Percentiles rank a stretch among this genome's conserved stretches.
phyloP scores from a whole-genome alignment of 345 rosid species.

The Euclidium syriacum region DNA sequence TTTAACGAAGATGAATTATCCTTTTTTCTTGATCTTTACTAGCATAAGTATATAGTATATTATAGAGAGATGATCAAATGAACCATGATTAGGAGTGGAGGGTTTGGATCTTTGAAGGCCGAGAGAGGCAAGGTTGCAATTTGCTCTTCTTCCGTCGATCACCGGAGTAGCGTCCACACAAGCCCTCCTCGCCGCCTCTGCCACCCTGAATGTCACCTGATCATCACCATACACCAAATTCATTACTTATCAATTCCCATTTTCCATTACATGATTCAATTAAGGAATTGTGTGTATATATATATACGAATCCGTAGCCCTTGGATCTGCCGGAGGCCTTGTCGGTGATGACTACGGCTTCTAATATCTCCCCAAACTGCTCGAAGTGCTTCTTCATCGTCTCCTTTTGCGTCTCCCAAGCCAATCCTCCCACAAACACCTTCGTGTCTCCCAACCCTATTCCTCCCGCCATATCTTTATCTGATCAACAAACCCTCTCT shows the following conservation, averaged over 20 bases:
- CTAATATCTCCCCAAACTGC: constrained; percentile 94
- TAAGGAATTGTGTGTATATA: too few species aligned
- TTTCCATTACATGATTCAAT: too few species aligned
- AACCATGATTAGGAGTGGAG: constrained; percentile 88
- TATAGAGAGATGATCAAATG: neutral
- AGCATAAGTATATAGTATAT: neutral
- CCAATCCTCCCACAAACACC: constrained; percentile 95
- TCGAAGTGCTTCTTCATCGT: constrained; percentile 93
- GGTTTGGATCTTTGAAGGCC: constrained; percentile 98
- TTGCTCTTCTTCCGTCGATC: constrained; percentile 96
- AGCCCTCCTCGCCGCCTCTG: constrained; percentile 90
- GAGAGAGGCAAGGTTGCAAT: constrained; percentile 89
- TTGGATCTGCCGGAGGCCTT: constrained; percentile 98
- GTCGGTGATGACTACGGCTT: constrained; percentile 95
- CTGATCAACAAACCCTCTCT: constrained; percentile 3
- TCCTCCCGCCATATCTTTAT: constrained; percentile 25
- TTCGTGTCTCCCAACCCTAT: constrained; percentile 73
- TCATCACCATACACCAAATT: constrained; percentile 1
- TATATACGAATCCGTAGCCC: constrained; percentile 89
- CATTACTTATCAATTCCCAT: neutral
- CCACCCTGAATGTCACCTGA: constrained; percentile 83
- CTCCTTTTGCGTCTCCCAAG: constrained; percentile 98
- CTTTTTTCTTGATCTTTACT: neutral
- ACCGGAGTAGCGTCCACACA: constrained; percentile 93
- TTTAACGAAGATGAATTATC: neutral